A percentile compares a stretch with the other conserved stretches of the same genome.
These are phyloP conservation scores for Pouteria glomerata DNA, from an alignment of 148 eudicot species.

Conservation along the genomic window DNA sequence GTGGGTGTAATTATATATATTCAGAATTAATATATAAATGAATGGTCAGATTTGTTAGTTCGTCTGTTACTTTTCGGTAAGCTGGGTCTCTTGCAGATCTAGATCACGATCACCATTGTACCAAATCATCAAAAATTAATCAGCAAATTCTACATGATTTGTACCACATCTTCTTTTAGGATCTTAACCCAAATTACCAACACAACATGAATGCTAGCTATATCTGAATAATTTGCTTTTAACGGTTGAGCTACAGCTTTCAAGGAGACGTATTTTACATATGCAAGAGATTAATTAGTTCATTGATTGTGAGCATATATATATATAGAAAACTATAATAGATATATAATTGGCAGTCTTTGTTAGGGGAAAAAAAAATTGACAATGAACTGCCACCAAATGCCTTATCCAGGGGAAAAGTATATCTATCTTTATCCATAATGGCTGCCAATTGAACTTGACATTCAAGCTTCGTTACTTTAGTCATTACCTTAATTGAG, in stretches of 20 bases:
- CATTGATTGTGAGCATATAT: background rate
- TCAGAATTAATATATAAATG: no score
- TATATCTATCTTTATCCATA: background rate
- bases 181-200: background rate
- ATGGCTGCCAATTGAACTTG: background rate
- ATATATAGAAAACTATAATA: background rate
- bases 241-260: conserved; percentile 21
- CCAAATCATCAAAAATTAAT: conserved; percentile 1
- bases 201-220: background rate
- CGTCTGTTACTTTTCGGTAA: conserved; percentile 3
- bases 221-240: background rate
- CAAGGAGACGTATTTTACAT: background rate
- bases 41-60: background rate
- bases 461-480: background rate
- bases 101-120: background rate
- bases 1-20: no score
- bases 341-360: no score
- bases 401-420: background rate
- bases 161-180: background rate
- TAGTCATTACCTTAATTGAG: background rate
- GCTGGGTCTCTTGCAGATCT: background rate
- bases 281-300: background rate
- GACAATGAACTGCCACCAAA: conserved; percentile 30
- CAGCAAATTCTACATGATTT: background rate
- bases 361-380: no score